Evolutionary conservation across 768 basidiomycete species (phyloP), one percentile per base, ranked within the genome.

Genomic region (Phlebiopsis gigantea): DNA sequence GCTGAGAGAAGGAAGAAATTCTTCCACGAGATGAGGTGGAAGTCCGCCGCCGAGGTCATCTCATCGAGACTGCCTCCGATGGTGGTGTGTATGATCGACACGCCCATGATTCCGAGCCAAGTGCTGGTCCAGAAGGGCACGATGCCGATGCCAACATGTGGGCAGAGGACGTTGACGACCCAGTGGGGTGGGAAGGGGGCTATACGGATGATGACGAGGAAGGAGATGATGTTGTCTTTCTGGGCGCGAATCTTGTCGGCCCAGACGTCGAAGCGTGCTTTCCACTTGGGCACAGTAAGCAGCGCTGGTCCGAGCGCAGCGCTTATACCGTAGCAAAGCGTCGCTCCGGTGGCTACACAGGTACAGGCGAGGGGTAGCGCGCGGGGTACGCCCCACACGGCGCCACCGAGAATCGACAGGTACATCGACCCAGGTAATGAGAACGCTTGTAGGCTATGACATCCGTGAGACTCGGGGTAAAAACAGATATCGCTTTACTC

Each of bases 381-480:
- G 10, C 84, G 73, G 2, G 90, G 72, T 26, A 96, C 86, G 39
- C 95, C 95, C 86, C 93, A 98, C 3, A 97, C 89, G 0, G 96
- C 96, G 30, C 96, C 96, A 19, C 90, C 94, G 12, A 98, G 84
- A 65, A 98, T 97, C 53, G 93, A 93, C 47, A 98, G 82, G 68
- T 98, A 98, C 94, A 98, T 96, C 43, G 93, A 96, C 1, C 95
- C 95, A 0, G 96, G 95, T 14, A 98, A 79, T 6, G 94, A 95
- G 73, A 98, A 98, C 0, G 93, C 93, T 77, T 98, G 95, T 6
- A 98, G 78, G 73, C 94, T 96, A 66, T 15, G 22, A 47, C 24
- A n/a, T 44, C 46, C 49, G 30, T 60, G 9, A 60, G 55, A 55
- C n/a, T 1, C 29, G 30, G 51, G 51, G 21, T 26, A 19, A 24